Base-by-base conservation (phyloP, 352 stramenopile species). In the Phytophthora boehmeriae region DNA sequence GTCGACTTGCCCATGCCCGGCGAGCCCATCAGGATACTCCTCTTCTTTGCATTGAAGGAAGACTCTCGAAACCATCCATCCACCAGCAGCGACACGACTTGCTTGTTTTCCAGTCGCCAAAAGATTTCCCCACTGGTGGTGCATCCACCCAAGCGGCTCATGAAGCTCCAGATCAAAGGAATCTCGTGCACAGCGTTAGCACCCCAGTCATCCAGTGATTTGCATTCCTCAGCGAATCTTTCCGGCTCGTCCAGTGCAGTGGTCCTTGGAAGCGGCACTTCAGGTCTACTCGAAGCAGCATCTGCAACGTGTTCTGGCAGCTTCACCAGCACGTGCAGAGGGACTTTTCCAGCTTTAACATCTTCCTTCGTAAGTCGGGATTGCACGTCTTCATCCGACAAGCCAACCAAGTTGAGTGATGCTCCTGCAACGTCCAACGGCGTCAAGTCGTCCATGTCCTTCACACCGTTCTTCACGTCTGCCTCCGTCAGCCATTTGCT, bases 1-100 rank as follows among this genome's bases (percentile, higher is more conserved):
- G 30, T 55, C 32, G 48, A 55, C 34, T 55, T 55, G 19, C 34
- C 34, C 19, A 45, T 22, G 14, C 32, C 34, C 8, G 34, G 48
- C 9, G 34, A 46, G 16, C 48, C 34, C 34, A 54, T 16, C 3
- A 55, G 8, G 42, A 48, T 32, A 32, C 42, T 14, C 8, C 5
- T 34, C 42, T 34, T 34, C 9, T 48, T 5, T 32, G 1, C 2
- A 17, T 34, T 34, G 3, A 48, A 4, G 1, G 9, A 4, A 19
- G 30, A 13, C 20, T 35, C 30, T 44, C 16, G 8, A 63, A 68
- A 28, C 59, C 59, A 63, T 63, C 49, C 39, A 54, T 17, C 38
- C 50, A 46, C 13, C 35, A 46, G 25, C 28, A 68, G 1, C 28
- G 16, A 39, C 63, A 22, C 34, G 22, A 45, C 6, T 8, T 63